phyloP scores from a whole-genome alignment of 2,329 filamentous ascomycete species.

The Teratosphaeria nubilosa region DNA sequence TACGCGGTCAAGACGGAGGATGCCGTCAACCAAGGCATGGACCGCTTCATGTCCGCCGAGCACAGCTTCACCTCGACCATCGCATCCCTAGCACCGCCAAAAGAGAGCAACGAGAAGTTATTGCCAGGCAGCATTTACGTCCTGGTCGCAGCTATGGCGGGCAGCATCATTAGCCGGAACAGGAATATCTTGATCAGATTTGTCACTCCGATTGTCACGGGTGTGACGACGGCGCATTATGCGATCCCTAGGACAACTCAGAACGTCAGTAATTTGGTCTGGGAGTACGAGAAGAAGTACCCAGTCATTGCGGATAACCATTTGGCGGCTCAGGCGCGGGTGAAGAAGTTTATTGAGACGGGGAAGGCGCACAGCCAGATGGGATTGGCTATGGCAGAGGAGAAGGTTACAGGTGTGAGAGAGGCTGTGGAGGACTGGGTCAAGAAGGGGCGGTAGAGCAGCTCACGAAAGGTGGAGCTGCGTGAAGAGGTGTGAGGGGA shows the following conservation, averaged over 20 bases:
- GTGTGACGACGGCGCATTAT: slow-evolving; percentile 71
- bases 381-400: slow-evolving; percentile 62
- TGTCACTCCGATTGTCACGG: slow-evolving; percentile 66
- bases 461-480: background rate
- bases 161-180: slow-evolving; percentile 81
- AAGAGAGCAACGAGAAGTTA: slow-evolving; percentile 76
- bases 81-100: slow-evolving; percentile 75
- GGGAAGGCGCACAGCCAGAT: slow-evolving; percentile 65
- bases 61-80: slow-evolving; percentile 82
- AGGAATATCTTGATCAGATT: slow-evolving; percentile 74
- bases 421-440: slow-evolving; percentile 82
- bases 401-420: slow-evolving; percentile 66
- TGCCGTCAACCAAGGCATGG: slow-evolving; percentile 71
- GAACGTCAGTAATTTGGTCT: slow-evolving; percentile 76
- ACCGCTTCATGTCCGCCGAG: slow-evolving; percentile 74
- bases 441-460: slow-evolving; percentile 53
- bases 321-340: slow-evolving; percentile 56
- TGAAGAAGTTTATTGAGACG: slow-evolving; percentile 60
- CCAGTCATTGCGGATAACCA: slow-evolving; percentile 77
- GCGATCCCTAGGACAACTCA: slow-evolving; percentile 81
- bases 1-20: slow-evolving; percentile 68
- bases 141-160: slow-evolving; percentile 87
- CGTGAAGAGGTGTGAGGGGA: background rate
- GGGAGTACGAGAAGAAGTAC: slow-evolving; percentile 86
- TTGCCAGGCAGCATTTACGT: slow-evolving; percentile 89